Conservation (phyloP, 768 basidiomycete species). For the Rhodotorula kratochvilovae region DNA sequence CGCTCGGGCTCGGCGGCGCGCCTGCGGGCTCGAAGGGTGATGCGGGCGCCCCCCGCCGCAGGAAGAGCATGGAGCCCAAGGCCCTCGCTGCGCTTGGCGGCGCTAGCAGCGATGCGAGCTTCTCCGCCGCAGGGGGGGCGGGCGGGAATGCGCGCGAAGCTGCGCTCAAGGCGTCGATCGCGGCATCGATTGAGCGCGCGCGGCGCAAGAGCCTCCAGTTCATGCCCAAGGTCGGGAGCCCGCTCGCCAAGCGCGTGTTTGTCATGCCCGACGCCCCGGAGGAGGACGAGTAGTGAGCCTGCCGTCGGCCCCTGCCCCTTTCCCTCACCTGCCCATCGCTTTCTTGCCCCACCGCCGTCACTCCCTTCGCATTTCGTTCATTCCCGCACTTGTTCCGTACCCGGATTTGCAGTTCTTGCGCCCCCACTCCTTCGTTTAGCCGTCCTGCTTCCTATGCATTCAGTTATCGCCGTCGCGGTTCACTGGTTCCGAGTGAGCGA, state of each 20-base stretch:
- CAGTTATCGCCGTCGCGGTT: neutral
- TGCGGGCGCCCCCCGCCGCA: neutral
- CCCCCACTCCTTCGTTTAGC: too few relatives aligned
- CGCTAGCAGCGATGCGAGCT: conserved; percentile 1
- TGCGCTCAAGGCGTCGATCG: conserved; percentile 35
- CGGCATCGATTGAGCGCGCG: conserved; percentile 36
- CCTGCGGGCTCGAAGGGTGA: neutral
- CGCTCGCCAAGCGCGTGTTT: conserved; percentile 33
- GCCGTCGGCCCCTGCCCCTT: too few relatives aligned
- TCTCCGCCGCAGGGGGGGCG: too few relatives aligned
- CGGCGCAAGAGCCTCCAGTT: conserved; percentile 26
- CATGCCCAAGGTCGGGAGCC: conserved; percentile 34
- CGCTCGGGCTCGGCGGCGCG: neutral
- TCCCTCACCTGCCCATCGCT: neutral
- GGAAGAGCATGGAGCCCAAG: conserved; percentile 36
- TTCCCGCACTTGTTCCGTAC: neutral
- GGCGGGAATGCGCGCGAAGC: neutral
- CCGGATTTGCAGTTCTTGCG: too few relatives aligned
- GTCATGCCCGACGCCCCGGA: conserved; percentile 12
- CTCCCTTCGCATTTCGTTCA: neutral
- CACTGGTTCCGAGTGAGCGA: too few relatives aligned
- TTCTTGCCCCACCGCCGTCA: neutral
- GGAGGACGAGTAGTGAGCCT: conserved; percentile 9
- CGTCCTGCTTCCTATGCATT: neutral
- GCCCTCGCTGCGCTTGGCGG: conserved; percentile 31